Percentiles rank a stretch among this genome's conserved stretches.
These are phyloP conservation scores for Guillardia theta DNA, from an alignment of 78 protist genomes.

Conservation along the genomic window DNA sequence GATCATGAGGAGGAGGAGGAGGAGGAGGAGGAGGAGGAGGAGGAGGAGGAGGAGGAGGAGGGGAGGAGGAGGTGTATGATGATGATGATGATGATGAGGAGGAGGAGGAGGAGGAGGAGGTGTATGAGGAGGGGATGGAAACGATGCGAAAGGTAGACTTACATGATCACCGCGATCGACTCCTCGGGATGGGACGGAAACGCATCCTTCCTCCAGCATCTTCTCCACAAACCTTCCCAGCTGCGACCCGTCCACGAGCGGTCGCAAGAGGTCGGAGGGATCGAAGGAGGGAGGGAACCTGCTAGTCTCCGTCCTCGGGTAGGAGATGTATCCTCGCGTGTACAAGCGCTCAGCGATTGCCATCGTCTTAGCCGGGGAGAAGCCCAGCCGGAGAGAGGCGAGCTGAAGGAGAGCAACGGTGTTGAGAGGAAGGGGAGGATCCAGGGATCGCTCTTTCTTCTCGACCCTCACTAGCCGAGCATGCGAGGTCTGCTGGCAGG, in stretches of 20 bases:
- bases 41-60: not conserved
- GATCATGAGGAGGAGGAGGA: not conserved
- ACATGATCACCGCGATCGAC: too few species aligned
- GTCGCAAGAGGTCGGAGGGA: not conserved
- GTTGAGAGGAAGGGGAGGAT: too few species aligned
- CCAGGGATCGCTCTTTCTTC: too few species aligned
- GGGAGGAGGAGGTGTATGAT: not conserved
- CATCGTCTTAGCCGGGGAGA: too few species aligned
- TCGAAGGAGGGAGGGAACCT: not conserved
- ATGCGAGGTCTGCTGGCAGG: too few species aligned
- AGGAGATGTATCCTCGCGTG: constrained; percentile 82
- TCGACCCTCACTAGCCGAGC: too few species aligned
- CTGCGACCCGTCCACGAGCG: too few species aligned
- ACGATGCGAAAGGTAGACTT: not conserved
- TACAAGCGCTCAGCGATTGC: constrained; percentile 89
- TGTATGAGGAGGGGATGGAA: not conserved
- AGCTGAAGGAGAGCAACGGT: too few species aligned
- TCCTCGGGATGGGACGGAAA: too few species aligned
- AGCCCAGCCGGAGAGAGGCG: too few species aligned
- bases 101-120: not conserved
- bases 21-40: not conserved
- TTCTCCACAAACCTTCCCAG: too few species aligned
- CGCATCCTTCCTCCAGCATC: too few species aligned
- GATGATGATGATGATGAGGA: not conserved
- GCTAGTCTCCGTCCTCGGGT: constrained; percentile 94